Percentiles rank a stretch among this genome's conserved stretches.
phyloP scores from a whole-genome alignment of 2,329 filamentous ascomycete species.

The Pseudocercospora musae region DNA sequence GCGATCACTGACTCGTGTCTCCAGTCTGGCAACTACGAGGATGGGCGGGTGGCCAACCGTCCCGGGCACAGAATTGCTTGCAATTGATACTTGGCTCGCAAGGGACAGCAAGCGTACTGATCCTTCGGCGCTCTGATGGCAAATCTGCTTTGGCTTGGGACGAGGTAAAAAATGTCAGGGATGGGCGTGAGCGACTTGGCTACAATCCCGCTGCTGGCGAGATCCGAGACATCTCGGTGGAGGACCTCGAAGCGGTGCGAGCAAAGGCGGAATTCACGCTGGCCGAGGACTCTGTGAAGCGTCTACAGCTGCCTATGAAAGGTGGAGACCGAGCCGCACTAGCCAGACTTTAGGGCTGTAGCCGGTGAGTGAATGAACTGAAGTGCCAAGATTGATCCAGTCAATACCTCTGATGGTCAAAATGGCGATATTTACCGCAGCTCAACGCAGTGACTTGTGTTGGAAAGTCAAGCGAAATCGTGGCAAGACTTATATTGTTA shows the following conservation, averaged over 20 bases:
- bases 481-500: not conserved
- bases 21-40: slow-evolving; percentile 29
- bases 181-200: slow-evolving; percentile 29
- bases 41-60: slow-evolving; percentile 20
- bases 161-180: slow-evolving; percentile 25
- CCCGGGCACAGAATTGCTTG: slow-evolving; percentile 18
- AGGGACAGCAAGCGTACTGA: slow-evolving; percentile 15
- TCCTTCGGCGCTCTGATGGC: slow-evolving; percentile 26
- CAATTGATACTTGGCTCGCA: slow-evolving; percentile 14
- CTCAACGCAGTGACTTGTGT: not conserved
- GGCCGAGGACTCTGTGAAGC: slow-evolving; percentile 4
- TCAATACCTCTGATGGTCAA: not conserved
- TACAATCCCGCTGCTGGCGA: slow-evolving; percentile 27
- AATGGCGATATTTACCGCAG: not conserved
- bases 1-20: not conserved
- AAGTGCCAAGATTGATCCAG: not conserved
- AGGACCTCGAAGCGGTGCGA: slow-evolving; percentile 27
- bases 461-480: not conserved
- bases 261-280: slow-evolving; percentile 19
- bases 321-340: slow-evolving; percentile 31
- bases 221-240: slow-evolving; percentile 20
- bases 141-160: slow-evolving; percentile 20
- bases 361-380: not conserved
- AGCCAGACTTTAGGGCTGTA: slow-evolving; percentile 23
- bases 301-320: slow-evolving; percentile 17